These are phyloP conservation scores for Starmerella potacharoeniae DNA, from an alignment of 805 yeast species.

Conservation along the genomic window DNA sequence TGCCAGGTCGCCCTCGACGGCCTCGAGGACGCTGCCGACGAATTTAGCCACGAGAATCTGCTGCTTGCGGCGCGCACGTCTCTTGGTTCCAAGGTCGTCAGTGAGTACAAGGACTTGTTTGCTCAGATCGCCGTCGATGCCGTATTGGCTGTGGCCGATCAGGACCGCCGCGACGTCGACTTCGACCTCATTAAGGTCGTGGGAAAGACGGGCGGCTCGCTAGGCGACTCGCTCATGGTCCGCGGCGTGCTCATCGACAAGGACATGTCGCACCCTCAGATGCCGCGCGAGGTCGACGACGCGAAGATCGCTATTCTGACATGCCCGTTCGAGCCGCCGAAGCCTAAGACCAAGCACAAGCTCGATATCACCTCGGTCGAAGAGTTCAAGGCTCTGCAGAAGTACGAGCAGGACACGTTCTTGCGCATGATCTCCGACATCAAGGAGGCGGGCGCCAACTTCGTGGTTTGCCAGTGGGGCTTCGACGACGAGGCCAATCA, in stretches of 20 bases:
- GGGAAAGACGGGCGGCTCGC: conserved; percentile 90
- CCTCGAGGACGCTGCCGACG: conserved; percentile 66
- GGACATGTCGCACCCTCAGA: conserved; percentile 96
- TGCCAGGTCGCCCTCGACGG: conserved; percentile 78
- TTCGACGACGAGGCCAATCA: conserved; percentile 98
- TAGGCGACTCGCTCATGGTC: conserved; percentile 73
- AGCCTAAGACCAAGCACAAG: conserved; percentile 97
- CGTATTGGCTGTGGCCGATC: conserved; percentile 82
- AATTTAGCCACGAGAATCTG: conserved; percentile 40
- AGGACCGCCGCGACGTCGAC: conserved; percentile 87
- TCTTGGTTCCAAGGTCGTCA: conserved; percentile 88
- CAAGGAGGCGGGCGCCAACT: conserved; percentile 83
- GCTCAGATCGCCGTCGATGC: conserved; percentile 97
- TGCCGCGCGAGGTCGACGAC: conserved; percentile 71
- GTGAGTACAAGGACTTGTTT: conserved; percentile 84
- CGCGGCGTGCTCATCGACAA: conserved; percentile 90
- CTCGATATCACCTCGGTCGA: conserved; percentile 87
- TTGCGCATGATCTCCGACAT: conserved; percentile 79
- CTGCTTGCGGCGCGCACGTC: conserved; percentile 91
- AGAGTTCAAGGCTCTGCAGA: conserved; percentile 82
- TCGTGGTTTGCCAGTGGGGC: conserved; percentile 99
- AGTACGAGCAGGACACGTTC: conserved; percentile 84
- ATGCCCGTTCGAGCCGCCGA: conserved; percentile 99
- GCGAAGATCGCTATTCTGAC: conserved; percentile 90
- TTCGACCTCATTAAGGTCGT: conserved; percentile 92